Conservation (phyloP, 352 stramenopile genomes). For the Globisporangium orthogonon region DNA sequence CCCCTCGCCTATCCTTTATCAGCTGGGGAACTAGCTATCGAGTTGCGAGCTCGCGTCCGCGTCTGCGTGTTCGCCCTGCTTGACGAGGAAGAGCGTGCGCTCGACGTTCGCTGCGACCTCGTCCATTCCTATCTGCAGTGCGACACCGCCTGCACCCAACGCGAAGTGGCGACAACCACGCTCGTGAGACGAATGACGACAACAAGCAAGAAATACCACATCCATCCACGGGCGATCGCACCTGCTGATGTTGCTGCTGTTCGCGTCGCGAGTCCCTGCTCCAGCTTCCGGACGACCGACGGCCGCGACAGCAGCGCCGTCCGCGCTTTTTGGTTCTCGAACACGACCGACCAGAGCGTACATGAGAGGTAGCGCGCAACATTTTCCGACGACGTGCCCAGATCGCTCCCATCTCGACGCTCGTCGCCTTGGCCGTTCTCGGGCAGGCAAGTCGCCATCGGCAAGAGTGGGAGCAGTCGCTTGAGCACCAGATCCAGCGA, state of each 20-base stretch:
- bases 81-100: constrained; percentile 8
- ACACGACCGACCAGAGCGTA: constrained; percentile 47
- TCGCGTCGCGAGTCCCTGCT: constrained; percentile 16
- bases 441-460: neutral
- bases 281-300: constrained; percentile 22
- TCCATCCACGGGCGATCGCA: neutral
- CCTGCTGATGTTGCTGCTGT: neutral
- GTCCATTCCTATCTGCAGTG: neutral
- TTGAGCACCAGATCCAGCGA: constrained; percentile 30
- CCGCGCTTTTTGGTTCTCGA: constrained; percentile 59
- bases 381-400: neutral
- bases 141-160: too few species aligned
- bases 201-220: too few species aligned
- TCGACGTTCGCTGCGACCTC: constrained; percentile 8
- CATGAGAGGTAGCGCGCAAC: constrained; percentile 18
- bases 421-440: neutral
- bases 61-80: neutral
- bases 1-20: too few species aligned
- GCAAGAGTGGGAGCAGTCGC: constrained; percentile 9
- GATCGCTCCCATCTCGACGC: neutral
- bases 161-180: too few species aligned
- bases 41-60: neutral
- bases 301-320: constrained; percentile 29
- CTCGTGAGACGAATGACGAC: too few species aligned
- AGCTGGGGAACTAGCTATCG: neutral